A percentile compares a stretch with the other conserved stretches of the same genome.
Conservation (phyloP, 805 yeast genomes). For the Starmerella khaoyaiensis region DNA sequence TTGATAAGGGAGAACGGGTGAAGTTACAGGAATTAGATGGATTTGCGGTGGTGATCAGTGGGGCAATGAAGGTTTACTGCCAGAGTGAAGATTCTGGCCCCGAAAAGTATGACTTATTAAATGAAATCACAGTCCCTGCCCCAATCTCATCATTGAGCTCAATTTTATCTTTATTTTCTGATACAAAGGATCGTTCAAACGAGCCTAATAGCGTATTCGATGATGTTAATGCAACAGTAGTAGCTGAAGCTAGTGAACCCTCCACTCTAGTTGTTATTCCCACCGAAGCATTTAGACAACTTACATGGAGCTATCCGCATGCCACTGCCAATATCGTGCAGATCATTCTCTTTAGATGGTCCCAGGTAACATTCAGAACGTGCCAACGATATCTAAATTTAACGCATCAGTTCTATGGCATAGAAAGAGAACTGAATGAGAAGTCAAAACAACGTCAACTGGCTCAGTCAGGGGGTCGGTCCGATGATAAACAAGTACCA, state of each 20-base stretch:
- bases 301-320: slow-evolving; percentile 65
- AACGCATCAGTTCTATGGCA: slow-evolving; percentile 64
- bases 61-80: slow-evolving; percentile 53
- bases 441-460: background rate
- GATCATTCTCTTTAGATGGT: slow-evolving; percentile 73
- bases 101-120: slow-evolving; percentile 57
- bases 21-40: slow-evolving; percentile 65
- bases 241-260: slow-evolving; percentile 60
- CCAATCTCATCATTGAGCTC: slow-evolving; percentile 75
- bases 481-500: slow-evolving; percentile 15
- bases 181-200: slow-evolving; percentile 30
- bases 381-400: slow-evolving; percentile 77
- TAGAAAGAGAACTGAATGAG: slow-evolving; percentile 53
- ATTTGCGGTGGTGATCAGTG: slow-evolving; percentile 86
- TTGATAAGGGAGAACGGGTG: slow-evolving; percentile 64
- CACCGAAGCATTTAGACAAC: slow-evolving; percentile 58
- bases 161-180: slow-evolving; percentile 62
- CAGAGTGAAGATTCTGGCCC: slow-evolving; percentile 27
- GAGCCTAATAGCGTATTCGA: slow-evolving; percentile 22
- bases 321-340: slow-evolving; percentile 91
- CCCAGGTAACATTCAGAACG: slow-evolving; percentile 83
- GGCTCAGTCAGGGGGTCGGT: no score
- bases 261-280: slow-evolving; percentile 92
- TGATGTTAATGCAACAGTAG: slow-evolving; percentile 29
- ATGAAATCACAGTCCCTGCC: slow-evolving; percentile 69